Conservation (phyloP, 2,329 filamentous ascomycete genomes). For the Pseudogymnoascus sp. region DNA sequence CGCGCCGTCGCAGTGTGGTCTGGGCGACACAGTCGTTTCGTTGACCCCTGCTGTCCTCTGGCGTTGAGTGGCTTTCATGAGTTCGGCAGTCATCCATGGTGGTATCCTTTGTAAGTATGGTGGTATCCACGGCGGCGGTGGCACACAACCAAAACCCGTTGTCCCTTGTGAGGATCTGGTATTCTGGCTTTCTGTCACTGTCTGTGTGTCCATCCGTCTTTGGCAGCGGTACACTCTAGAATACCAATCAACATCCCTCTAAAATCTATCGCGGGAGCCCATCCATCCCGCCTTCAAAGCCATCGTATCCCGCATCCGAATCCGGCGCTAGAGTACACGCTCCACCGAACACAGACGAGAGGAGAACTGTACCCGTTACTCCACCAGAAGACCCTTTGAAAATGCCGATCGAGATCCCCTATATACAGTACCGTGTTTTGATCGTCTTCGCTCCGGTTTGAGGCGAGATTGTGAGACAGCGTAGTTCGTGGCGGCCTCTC, state of each 20-base stretch:
- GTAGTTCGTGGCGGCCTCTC: neutral
- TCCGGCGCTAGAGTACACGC: conserved; percentile 5
- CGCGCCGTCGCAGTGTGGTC: neutral
- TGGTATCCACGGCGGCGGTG: too few species aligned
- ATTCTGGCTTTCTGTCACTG: neutral
- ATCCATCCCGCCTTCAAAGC: conserved; percentile 6
- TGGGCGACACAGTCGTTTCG: conserved; percentile 1
- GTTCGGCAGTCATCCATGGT: neutral
- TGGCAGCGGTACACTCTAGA: neutral
- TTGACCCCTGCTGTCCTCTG: neutral
- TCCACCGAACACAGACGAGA: neutral
- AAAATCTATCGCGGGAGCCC: neutral
- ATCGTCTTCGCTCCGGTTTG: neutral
- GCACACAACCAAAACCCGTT: neutral
- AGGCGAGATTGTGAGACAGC: neutral
- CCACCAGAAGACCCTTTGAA: conserved; percentile 7
- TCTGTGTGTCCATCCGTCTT: neutral
- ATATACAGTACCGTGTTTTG: conserved; percentile 1
- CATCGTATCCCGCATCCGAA: neutral
- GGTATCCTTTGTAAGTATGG: too few species aligned
- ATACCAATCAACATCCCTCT: neutral
- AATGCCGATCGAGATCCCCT: conserved; percentile 2
- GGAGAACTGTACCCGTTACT: neutral
- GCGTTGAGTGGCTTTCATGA: neutral
- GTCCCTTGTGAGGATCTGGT: neutral